A percentile compares a stretch with the other conserved stretches of the same genome.
Conservation (phyloP, 1,139 yeast species). For the Groenewaldozyma sp. region DNA sequence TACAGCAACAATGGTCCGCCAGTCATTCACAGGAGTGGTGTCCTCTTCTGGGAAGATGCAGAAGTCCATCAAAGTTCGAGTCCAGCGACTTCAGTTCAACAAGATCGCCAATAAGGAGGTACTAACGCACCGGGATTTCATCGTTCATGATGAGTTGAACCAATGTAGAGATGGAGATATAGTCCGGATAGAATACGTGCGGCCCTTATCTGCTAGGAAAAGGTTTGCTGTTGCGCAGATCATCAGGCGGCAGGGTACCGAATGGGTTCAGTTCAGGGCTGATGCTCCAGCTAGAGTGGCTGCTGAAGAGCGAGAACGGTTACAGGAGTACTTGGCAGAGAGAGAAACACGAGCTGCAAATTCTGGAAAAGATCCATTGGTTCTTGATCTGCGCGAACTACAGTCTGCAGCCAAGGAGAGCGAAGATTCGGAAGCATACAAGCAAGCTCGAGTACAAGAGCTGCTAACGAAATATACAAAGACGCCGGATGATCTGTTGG, state of each 20-base stretch:
- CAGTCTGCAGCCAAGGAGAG: constrained; percentile 11
- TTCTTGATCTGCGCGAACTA: constrained; percentile 20
- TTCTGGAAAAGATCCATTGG: constrained; percentile 20
- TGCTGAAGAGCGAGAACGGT: constrained; percentile 48
- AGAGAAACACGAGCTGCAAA: constrained; percentile 23
- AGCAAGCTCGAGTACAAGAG: constrained; percentile 34
- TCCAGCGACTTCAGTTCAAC: constrained; percentile 37
- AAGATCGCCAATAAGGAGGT: constrained; percentile 36
- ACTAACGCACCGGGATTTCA: constrained; percentile 68
- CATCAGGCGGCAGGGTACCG: constrained; percentile 81
- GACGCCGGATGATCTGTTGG: constrained; percentile 35
- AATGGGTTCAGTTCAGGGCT: constrained; percentile 70
- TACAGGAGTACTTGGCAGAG: constrained; percentile 35
- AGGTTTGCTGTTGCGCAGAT: constrained; percentile 93
- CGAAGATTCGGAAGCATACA: constrained; percentile 8
- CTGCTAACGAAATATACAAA: constrained; percentile 43
- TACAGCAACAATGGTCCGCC: constrained; percentile 65
- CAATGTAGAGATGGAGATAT: constrained; percentile 92
- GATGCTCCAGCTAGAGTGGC: constrained; percentile 61
- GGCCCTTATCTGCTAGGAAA: constrained; percentile 76
- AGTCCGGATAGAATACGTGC: constrained; percentile 84
- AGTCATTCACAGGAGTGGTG: constrained; percentile 85
- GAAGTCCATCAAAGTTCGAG: constrained; percentile 91
- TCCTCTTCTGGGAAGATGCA: constrained; percentile 93
- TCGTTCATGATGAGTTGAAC: constrained; percentile 91